phyloP scores from a whole-genome alignment of 306 rosid species.

The Glycine soja region DNA sequence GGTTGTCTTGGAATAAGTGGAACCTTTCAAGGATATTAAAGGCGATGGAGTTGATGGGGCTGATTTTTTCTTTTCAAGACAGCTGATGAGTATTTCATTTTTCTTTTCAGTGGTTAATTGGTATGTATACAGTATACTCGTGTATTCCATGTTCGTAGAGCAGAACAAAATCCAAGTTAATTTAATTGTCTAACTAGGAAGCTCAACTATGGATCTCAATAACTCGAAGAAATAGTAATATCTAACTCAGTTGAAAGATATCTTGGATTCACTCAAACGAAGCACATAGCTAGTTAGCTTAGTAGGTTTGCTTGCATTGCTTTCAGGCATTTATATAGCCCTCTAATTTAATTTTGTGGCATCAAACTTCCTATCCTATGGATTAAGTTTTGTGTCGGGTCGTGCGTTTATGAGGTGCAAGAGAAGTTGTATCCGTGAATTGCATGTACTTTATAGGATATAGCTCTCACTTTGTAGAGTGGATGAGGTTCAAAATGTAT shows the following conservation, averaged over 20 bases:
- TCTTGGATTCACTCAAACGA: no score
- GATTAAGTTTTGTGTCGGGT: background rate
- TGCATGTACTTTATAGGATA: background rate
- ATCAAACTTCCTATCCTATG: background rate
- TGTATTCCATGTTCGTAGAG: background rate
- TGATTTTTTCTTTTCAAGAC: background rate
- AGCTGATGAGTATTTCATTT: conserved; percentile 4
- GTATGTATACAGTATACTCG: background rate
- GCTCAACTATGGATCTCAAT: no score
- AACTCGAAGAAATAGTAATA: no score
- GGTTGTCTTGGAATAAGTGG: conserved; percentile 30
- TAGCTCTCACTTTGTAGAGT: no score
- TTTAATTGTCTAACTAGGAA: no score
- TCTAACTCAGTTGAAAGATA: no score
- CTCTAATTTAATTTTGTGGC: no score
- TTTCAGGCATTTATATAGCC: no score
- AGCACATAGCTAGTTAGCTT: no score
- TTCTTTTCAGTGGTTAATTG: background rate
- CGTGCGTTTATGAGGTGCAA: background rate
- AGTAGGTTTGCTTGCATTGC: no score
- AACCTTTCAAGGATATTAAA: conserved; percentile 1
- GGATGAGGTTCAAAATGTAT: background rate
- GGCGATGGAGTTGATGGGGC: conserved; percentile 12
- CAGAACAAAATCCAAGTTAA: background rate
- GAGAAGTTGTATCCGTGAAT: background rate